Evolutionary conservation across 2,329 filamentous ascomycete genomes (phyloP).

Genomic region (Leptographium lundbergii): DNA sequence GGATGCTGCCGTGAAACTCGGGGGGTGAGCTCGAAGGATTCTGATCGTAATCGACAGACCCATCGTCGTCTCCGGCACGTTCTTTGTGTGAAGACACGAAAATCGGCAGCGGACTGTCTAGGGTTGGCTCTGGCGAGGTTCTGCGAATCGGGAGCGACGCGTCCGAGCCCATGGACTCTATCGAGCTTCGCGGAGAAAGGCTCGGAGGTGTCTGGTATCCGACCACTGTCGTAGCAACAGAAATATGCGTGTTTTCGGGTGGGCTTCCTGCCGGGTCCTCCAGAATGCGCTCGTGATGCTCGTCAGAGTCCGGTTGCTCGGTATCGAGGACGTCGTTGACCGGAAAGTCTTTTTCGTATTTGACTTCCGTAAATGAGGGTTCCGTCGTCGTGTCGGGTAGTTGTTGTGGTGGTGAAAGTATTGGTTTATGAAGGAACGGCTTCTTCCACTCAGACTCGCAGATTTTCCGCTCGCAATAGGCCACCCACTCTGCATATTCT

Average conservation of each 20-base stretch:
- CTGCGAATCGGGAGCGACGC: conserved; percentile 25
- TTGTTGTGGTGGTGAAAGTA: not conserved
- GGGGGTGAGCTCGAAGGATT: conserved; percentile 40
- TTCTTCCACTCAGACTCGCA: conserved; percentile 47
- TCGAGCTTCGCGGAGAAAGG: conserved; percentile 5
- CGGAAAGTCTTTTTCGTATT: not conserved
- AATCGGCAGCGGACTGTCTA: not conserved
- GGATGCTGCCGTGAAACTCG: conserved; percentile 21
- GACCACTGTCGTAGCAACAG: not conserved
- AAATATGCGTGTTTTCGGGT: not conserved
- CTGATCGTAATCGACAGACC: conserved; percentile 8
- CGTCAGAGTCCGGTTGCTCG: not conserved
- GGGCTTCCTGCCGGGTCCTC: not conserved
- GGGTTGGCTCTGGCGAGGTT: conserved; percentile 22
- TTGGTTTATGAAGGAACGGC: not conserved
- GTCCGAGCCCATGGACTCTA: conserved; percentile 7
- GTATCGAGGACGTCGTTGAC: not conserved
- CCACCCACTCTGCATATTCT: conserved; percentile 69
- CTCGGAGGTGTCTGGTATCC: conserved; percentile 3
- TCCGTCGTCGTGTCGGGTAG: not conserved
- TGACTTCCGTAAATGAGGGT: not conserved
- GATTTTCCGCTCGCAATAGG: conserved; percentile 62
- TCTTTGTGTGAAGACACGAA: conserved; percentile 18
- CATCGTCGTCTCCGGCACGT: conserved; percentile 15
- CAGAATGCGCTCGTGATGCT: not conserved